phyloP scores from a whole-genome alignment of 1,284 basidiomycete genomes.

The Retiboletus flavoniger region DNA sequence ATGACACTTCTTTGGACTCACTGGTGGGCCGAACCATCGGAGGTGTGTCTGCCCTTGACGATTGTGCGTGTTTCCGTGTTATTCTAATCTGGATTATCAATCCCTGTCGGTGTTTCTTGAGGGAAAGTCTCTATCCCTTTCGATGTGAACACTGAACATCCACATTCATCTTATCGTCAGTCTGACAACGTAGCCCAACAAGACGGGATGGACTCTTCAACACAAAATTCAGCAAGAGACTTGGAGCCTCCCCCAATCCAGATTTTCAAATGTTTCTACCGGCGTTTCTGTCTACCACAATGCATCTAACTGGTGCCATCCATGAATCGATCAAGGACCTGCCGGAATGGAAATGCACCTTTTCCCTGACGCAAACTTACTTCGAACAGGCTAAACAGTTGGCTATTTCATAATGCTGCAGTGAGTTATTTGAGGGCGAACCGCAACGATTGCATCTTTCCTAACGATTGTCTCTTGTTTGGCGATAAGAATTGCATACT shows the following conservation, averaged over 20 bases:
- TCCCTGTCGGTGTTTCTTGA: conserved; percentile 31
- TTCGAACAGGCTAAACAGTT: conserved; percentile 55
- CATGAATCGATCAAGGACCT: conserved; percentile 53
- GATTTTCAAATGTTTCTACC: conserved; percentile 55
- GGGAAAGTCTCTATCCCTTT: conserved; percentile 25
- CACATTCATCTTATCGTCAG: conserved; percentile 24
- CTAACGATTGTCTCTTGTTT: too few species aligned
- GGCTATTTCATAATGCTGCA: conserved; percentile 61
- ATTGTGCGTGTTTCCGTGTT: conserved; percentile 6
- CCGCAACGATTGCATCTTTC: too few species aligned
- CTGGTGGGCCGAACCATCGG: conserved; percentile 61
- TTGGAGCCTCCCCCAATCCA: conserved; percentile 36
- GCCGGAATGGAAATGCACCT: conserved; percentile 49
- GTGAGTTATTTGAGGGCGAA: too few species aligned
- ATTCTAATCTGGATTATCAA: conserved; percentile 9
- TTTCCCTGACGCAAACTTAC: conserved; percentile 49
- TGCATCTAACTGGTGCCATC: conserved; percentile 47
- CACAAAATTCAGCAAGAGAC: conserved; percentile 36
- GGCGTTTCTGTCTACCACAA: conserved; percentile 63
- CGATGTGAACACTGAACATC: background rate
- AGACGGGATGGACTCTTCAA: conserved; percentile 20
- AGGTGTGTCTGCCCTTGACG: conserved; percentile 41
- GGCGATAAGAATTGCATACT: too few species aligned
- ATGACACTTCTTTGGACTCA: conserved; percentile 62
- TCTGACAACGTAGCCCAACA: conserved; percentile 23